Percentiles rank a stretch among this genome's conserved stretches.
These are phyloP conservation scores for Bjerkandera adusta DNA, from an alignment of 1,284 basidiomycete species.

Conservation along the genomic window DNA sequence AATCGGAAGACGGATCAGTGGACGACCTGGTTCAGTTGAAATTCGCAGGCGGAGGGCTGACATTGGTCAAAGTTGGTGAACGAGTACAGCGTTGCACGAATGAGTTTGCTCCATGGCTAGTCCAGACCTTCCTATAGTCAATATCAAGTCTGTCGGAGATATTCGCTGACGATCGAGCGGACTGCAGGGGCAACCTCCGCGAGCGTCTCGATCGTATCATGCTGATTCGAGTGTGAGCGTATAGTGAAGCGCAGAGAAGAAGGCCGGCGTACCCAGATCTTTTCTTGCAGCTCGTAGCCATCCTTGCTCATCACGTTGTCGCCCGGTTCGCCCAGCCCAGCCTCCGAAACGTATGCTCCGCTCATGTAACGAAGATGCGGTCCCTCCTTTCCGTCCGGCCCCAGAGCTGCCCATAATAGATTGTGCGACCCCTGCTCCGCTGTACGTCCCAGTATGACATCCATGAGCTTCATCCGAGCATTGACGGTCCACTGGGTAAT, in stretches of 20 bases:
- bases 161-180: constrained; percentile 4
- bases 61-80: too few species aligned
- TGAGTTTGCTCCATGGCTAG: too few species aligned
- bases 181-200: constrained; percentile 11
- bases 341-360: constrained; percentile 35
- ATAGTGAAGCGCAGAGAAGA: not conserved
- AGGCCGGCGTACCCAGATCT: constrained; percentile 38
- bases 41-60: too few species aligned
- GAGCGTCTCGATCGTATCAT: constrained; percentile 17
- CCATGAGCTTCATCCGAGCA: constrained; percentile 21
- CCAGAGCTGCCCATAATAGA: constrained; percentile 40
- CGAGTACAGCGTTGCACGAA: too few species aligned
- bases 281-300: constrained; percentile 38
- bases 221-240: constrained; percentile 3
- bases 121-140: too few species aligned
- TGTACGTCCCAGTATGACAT: constrained; percentile 24
- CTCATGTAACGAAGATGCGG: constrained; percentile 27
- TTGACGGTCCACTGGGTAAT: not conserved
- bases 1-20: constrained; percentile 8
- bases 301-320: constrained; percentile 43
- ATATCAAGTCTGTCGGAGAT: too few species aligned
- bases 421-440: constrained; percentile 42
- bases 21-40: constrained; percentile 16
- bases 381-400: constrained; percentile 20
- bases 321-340: constrained; percentile 36